Percentiles rank a stretch among this genome's conserved stretches.
These are phyloP conservation scores for Schoenoplectus tabernaemontani DNA, from an alignment of 202 grass and related monocot species.

Conservation along the genomic window DNA sequence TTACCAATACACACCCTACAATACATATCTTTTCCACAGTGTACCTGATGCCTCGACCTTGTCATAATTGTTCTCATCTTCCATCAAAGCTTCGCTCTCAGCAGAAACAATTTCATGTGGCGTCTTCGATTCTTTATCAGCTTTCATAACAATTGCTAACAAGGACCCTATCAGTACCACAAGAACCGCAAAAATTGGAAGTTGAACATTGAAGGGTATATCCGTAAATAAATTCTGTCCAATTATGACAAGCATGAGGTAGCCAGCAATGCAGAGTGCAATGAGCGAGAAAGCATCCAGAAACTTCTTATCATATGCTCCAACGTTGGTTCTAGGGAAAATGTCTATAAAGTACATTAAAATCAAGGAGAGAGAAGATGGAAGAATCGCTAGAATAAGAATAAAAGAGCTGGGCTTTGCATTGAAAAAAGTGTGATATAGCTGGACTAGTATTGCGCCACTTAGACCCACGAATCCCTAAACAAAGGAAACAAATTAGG, in stretches of 20 bases:
- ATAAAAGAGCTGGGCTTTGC: constrained; percentile 52
- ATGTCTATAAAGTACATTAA: constrained; percentile 68
- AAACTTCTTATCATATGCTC: constrained; percentile 52
- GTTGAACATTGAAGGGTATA: constrained; percentile 41
- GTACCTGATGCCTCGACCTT: background rate
- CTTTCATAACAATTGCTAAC: constrained; percentile 34
- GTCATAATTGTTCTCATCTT: background rate
- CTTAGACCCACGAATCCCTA: constrained; percentile 87
- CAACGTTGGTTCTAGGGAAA: constrained; percentile 19
- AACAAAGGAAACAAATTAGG: background rate
- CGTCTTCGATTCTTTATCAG: constrained; percentile 30
- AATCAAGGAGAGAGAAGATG: constrained; percentile 42
- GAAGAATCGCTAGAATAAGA: constrained; percentile 67
- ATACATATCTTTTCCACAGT: background rate
- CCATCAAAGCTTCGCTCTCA: constrained; percentile 31
- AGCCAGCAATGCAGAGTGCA: constrained; percentile 51
- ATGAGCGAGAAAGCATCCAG: constrained; percentile 75
- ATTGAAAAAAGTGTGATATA: constrained; percentile 36
- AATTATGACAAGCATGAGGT: constrained; percentile 86
- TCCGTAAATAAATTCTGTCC: constrained; percentile 31
- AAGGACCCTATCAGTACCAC: constrained; percentile 51
- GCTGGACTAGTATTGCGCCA: constrained; percentile 75
- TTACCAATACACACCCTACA: background rate
- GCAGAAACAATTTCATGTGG: constrained; percentile 25
- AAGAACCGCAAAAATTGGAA: constrained; percentile 37